Percentiles rank a stretch among this genome's conserved stretches.
Evolutionary conservation across 73 alveolate genomes (phyloP).

Genomic region (Uronychia binucleata): DNA sequence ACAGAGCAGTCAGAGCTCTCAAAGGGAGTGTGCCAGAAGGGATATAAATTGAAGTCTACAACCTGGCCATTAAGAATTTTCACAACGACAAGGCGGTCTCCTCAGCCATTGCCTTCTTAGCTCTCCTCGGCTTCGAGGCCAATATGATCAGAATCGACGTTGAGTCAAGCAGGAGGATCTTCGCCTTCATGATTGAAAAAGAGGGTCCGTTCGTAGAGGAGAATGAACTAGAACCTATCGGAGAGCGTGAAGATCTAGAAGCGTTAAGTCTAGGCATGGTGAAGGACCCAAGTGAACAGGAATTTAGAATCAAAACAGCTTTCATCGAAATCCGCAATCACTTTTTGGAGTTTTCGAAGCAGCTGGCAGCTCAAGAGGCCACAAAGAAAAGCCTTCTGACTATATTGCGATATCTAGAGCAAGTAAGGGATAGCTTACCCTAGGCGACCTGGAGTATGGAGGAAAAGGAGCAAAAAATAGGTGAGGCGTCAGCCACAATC

Average conservation of each 20-base stretch:
- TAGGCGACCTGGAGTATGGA: background rate
- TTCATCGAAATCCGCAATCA: background rate
- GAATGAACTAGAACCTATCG: no score
- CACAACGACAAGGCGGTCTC: background rate
- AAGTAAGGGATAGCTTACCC: background rate
- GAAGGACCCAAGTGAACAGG: no score
- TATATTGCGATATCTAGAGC: background rate
- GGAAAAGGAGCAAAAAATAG: background rate
- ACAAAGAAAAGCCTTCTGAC: background rate
- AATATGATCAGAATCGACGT: background rate
- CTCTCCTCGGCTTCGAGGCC: background rate
- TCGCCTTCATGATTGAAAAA: background rate
- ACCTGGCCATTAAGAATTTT: background rate
- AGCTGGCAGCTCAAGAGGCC: background rate
- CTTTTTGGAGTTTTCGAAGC: background rate
- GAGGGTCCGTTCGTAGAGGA: no score
- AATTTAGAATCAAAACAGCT: no score
- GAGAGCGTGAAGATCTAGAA: no score
- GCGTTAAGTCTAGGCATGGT: no score
- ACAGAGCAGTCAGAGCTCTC: background rate
- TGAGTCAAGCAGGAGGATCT: background rate
- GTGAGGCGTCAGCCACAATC: background rate
- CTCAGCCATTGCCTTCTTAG: background rate
- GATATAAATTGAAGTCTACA: background rate
- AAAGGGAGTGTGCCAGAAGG: background rate